Evolutionary conservation across 2,329 filamentous ascomycete species (phyloP).

Genomic region (Cercospora brassicicola): DNA sequence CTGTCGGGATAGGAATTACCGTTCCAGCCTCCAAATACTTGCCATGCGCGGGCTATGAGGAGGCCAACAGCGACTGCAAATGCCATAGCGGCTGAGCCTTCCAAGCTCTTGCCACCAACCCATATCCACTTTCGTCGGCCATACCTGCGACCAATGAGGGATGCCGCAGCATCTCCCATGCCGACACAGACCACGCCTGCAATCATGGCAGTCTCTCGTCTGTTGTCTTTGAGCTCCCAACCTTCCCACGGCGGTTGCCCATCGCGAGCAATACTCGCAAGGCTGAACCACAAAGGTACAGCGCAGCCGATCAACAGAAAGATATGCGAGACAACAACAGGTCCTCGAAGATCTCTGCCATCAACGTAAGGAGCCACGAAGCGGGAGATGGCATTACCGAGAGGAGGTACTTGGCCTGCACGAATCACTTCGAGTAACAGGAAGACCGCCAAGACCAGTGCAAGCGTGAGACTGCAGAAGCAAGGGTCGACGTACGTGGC

Average conservation of each 20-base stretch:
- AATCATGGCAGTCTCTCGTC: slow-evolving; percentile 81
- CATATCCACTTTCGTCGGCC: slow-evolving; percentile 91
- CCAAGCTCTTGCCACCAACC: slow-evolving; percentile 93
- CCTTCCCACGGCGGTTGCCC: slow-evolving; percentile 60
- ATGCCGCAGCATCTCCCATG: slow-evolving; percentile 90
- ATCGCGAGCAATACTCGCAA: slow-evolving; percentile 66
- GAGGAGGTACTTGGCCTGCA: slow-evolving; percentile 84
- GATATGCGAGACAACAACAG: slow-evolving; percentile 93
- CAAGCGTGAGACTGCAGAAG: slow-evolving; percentile 77
- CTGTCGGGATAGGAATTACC: slow-evolving; percentile 26
- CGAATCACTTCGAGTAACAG: slow-evolving; percentile 84
- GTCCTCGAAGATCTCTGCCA: slow-evolving; percentile 85
- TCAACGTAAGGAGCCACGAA: slow-evolving; percentile 95
- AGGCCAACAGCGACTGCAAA: slow-evolving; percentile 75
- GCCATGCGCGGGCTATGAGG: slow-evolving; percentile 68
- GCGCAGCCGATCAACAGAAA: slow-evolving; percentile 94
- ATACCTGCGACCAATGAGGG: slow-evolving; percentile 81
- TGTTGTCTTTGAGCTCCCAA: slow-evolving; percentile 65
- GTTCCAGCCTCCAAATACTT: slow-evolving; percentile 71
- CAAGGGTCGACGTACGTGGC: slow-evolving; percentile 82
- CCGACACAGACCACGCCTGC: slow-evolving; percentile 92
- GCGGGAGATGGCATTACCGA: slow-evolving; percentile 78
- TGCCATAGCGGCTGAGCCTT: slow-evolving; percentile 80
- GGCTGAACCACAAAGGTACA: slow-evolving; percentile 85
- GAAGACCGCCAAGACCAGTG: slow-evolving; percentile 77